These are phyloP conservation scores for Penicillium sp. DNA, from an alignment of 2,329 filamentous ascomycete genomes.

Conservation along the genomic window DNA sequence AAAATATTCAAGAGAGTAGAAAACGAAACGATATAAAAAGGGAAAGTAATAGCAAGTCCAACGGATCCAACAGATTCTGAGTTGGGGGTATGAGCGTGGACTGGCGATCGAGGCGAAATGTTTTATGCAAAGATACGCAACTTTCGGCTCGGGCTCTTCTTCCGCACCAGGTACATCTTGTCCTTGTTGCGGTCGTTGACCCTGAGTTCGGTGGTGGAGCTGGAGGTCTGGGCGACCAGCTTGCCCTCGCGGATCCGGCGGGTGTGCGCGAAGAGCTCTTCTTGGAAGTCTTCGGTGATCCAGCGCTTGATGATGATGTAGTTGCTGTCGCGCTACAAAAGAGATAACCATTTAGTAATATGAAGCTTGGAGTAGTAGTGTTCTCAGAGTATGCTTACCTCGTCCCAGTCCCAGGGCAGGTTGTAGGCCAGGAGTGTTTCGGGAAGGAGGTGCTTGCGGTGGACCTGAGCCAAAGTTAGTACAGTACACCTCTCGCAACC, in stretches of 20 bases:
- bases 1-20: slow-evolving; percentile 8
- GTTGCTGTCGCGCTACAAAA: slow-evolving; percentile 58
- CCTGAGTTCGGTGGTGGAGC: slow-evolving; percentile 42
- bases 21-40: slow-evolving; percentile 2
- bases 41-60: neutral
- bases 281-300: slow-evolving; percentile 71
- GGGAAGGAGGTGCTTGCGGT: slow-evolving; percentile 48
- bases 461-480: slow-evolving; percentile 37
- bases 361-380: neutral
- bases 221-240: slow-evolving; percentile 37
- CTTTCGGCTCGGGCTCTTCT: slow-evolving; percentile 42
- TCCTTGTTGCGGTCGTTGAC: slow-evolving; percentile 47
- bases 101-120: neutral
- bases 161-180: slow-evolving; percentile 49
- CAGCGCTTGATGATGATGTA: slow-evolving; percentile 73
- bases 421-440: slow-evolving; percentile 50
- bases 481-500: neutral
- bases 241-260: slow-evolving; percentile 61
- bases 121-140: slow-evolving; percentile 35
- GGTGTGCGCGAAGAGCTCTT: slow-evolving; percentile 72
- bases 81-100: neutral
- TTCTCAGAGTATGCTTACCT: slow-evolving; percentile 33
- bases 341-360: neutral
- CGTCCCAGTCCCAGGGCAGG: slow-evolving; percentile 50
- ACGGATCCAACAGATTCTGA: neutral